Base-by-base conservation (phyloP, 2,329 filamentous ascomycete species). In the Ophiostoma quercus region DNA sequence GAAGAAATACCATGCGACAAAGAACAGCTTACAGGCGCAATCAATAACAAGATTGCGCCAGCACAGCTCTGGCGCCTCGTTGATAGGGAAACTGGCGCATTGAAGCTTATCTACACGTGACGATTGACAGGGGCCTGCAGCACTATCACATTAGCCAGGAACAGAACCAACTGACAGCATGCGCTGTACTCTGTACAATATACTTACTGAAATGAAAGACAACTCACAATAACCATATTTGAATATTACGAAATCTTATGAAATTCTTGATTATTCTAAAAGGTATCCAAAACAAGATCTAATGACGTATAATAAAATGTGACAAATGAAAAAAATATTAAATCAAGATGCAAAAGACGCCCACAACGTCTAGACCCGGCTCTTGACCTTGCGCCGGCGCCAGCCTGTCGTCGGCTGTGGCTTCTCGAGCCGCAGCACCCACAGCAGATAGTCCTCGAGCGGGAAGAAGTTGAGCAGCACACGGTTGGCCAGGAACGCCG, bases 371-470 rank as follows among this genome's bases (percentile, higher is more conserved):
- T 57, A 14, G 29, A 12, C 67, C 67, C 67, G 54, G 43, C 70
- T 69, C 29, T 57, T 63, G 8, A 62, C 25, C 41, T 67, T 69
- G 37, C 67, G 70, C n/a, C 67, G 39, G 29, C 66, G 57, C 70
- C 65, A 69, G 12, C 79, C 80, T 1, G 80, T 82, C 0, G 80
- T 86, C 1, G 85, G 86, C 11, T 81, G 80, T 0, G 88, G 88
- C 78, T 90, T 91, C 75, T 90, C 85, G 37, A 90, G 84, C 69
- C 86, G 81, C 73, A 88, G 79, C 8, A 82, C 78, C 84, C 84
- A 88, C 63, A 90, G 78, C 74, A 90, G 84, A 77, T 86, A 89
- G 75, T 91, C 88, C 76, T 90, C 88, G 47, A 71, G 63, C 22
- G 67, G 67, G 25, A 57, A 65, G 12, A 71, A 77, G 71, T 88